Base-by-base conservation (phyloP, 257 asterid genomes). In the Perilla frutescens region DNA sequence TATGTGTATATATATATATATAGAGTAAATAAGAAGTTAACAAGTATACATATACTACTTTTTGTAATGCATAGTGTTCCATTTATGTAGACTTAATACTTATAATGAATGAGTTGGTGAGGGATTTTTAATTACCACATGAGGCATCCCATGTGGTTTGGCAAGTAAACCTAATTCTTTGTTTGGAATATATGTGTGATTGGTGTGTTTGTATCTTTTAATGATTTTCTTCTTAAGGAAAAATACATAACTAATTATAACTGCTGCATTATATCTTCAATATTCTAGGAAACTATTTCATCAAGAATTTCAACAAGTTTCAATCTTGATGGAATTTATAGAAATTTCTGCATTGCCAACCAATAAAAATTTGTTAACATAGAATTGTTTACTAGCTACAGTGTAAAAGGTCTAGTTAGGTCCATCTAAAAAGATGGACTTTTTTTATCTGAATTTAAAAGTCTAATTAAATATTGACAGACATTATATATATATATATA, bases 121-220 rank as follows among this genome's bases (percentile, higher is more conserved):
- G 51, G 15, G 54, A 32, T 58, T 60, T 51, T 62, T 60, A 12
- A 73, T 53, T 73, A 66, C 61, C 71, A 72, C 47, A 43, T 73
- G 68, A 62, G 62, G 63, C 72, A 74, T 37, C 45, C 73, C 77
- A 79, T 70, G 83, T 79, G 83, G 73, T 74, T 79, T 62, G 83
- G 80, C 83, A 70, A 56, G 20, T 48, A 70, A 57, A 64, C 83
- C 83, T 79, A 74, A 79, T 79, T 75, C 48, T 63, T 56, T 74
- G 80, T 75, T 63, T 70, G 80, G 74, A 79, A 74, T 55, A 59
- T 56, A 20, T 10, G 36, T 2, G 8, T 37, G 49, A 12, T 39
- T 68, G 63, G 29, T 20, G 54, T 58, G 49, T 59, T 76, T 47
- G 5, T 66, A 37, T n/a, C 20, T 10, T 66, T 66, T 47, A 47